Evolutionary conservation across 2,329 filamentous ascomycete genomes (phyloP), one percentile per base, ranked within the genome.

Genomic region (Harringtonia lauricola): DNA sequence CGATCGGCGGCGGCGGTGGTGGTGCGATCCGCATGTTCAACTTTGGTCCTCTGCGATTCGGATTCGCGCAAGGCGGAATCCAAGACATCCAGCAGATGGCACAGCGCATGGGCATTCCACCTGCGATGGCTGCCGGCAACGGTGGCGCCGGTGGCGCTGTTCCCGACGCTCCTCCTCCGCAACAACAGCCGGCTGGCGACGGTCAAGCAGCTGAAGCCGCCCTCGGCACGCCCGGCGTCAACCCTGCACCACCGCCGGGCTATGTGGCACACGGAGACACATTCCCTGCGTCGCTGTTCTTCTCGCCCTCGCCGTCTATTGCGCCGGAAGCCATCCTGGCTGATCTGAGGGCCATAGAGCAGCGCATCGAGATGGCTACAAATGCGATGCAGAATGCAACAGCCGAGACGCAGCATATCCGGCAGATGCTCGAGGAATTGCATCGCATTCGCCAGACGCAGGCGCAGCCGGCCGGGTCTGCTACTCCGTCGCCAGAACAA

Each of bases 31-130:
- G 54, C 22, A 60, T 62, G 55, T 62, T 64, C 48, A 61, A 63
- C 39, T 62, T 92, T 38, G 86, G 86, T 1, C 86, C 86, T 2
- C 65, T 92, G 28, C 70, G 84, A 24, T 65, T 92, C 19, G 85
- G 82, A 0, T 85, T 90, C 53, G 85, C 81, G n/a, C 80, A 85
- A 67, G 83, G 61, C 59, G 81, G 62, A 60, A 68, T 58, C 4
- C 65, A 72, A 18, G 76, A 86, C 46, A 71, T 86, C 29, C 72
- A 79, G 44, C 80, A 86, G 50, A 65, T 86, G 51, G 79, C 76
- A 6, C 76, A 81, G 47, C 76, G 76, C 47, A 68, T 85, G 52
- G 76, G 75, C 22, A 54, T 68, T 18, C 65, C 64, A 6, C 59
- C 56, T 3, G 57, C 61, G 30, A 59, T 47, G n/a, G 46, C 35